These are phyloP conservation scores for Metschnikowia picachoensis DNA, from an alignment of 805 yeast genomes.

Conservation along the genomic window DNA sequence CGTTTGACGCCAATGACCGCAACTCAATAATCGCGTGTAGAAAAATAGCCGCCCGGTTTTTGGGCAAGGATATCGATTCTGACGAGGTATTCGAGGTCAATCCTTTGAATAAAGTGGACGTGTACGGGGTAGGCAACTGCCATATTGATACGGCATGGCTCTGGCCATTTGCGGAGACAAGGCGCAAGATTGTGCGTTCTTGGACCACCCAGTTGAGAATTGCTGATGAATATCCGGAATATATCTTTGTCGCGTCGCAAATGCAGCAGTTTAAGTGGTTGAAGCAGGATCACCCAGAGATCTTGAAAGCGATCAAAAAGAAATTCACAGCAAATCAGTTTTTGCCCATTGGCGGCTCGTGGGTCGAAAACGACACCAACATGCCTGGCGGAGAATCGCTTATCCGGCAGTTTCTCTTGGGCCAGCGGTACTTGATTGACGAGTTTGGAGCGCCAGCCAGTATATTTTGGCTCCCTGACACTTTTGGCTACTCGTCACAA, in stretches of 20 bases:
- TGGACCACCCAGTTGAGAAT: constrained; percentile 91
- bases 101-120: constrained; percentile 49
- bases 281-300: constrained; percentile 77
- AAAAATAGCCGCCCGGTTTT: constrained; percentile 53
- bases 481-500: constrained; percentile 95
- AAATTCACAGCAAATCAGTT: constrained; percentile 72
- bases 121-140: constrained; percentile 88
- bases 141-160: constrained; percentile 98
- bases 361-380: constrained; percentile 98
- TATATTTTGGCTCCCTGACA: constrained; percentile 94
- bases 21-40: constrained; percentile 60
- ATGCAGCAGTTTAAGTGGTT: constrained; percentile 96
- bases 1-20: constrained; percentile 70
- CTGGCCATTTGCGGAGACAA: constrained; percentile 99
- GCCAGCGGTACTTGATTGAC: constrained; percentile 79
- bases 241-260: constrained; percentile 90
- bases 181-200: constrained; percentile 86
- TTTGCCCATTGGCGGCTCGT: constrained; percentile 91
- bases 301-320: constrained; percentile 59
- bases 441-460: constrained; percentile 75
- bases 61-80: constrained; percentile 66
- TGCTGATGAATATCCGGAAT: constrained; percentile 87
- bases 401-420: constrained; percentile 81
- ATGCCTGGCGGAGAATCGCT: constrained; percentile 93
- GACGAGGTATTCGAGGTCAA: constrained; percentile 46